Conservation (phyloP, 2,329 filamentous ascomycete genomes). For the Aspergillus persii region DNA sequence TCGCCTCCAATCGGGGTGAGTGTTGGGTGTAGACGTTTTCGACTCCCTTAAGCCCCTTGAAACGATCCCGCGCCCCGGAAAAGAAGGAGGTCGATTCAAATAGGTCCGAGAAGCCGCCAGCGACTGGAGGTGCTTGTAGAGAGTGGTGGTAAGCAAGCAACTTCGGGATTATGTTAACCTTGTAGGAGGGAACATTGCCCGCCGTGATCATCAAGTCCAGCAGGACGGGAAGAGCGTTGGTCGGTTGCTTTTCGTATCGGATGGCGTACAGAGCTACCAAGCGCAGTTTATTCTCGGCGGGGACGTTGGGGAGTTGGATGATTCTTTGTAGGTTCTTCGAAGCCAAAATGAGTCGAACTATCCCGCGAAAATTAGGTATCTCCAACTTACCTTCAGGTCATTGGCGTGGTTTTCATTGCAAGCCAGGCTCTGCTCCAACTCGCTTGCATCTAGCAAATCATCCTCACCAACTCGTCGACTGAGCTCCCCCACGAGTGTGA, state of each 20-base stretch:
- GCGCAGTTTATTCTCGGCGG: constrained; percentile 78
- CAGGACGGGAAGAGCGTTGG: constrained; percentile 78
- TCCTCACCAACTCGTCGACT: constrained; percentile 84
- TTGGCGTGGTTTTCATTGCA: constrained; percentile 93
- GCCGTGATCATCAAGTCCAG: constrained; percentile 82
- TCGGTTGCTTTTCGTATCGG: constrained; percentile 82
- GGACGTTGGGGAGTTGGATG: constrained; percentile 75
- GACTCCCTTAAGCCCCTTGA: constrained; percentile 94
- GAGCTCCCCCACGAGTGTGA: constrained; percentile 90
- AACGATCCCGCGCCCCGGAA: constrained; percentile 77
- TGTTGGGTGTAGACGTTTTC: constrained; percentile 99
- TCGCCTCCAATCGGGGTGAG: constrained; percentile 80
- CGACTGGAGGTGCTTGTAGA: constrained; percentile 72
- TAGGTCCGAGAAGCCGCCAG: constrained; percentile 79
- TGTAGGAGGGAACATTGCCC: constrained; percentile 72
- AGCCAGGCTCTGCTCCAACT: constrained; percentile 92
- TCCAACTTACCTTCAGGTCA: constrained; percentile 72
- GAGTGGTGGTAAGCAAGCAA: constrained; percentile 83
- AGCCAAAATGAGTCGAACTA: not conserved
- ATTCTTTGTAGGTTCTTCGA: constrained; percentile 75
- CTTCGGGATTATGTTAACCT: constrained; percentile 76
- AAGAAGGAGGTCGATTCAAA: constrained; percentile 93
- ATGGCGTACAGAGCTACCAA: constrained; percentile 93
- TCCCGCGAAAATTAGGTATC: not conserved
- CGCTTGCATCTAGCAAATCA: constrained; percentile 89